Conservation (phyloP, 2,329 filamentous ascomycete species). For the Kalmusia sp. region DNA sequence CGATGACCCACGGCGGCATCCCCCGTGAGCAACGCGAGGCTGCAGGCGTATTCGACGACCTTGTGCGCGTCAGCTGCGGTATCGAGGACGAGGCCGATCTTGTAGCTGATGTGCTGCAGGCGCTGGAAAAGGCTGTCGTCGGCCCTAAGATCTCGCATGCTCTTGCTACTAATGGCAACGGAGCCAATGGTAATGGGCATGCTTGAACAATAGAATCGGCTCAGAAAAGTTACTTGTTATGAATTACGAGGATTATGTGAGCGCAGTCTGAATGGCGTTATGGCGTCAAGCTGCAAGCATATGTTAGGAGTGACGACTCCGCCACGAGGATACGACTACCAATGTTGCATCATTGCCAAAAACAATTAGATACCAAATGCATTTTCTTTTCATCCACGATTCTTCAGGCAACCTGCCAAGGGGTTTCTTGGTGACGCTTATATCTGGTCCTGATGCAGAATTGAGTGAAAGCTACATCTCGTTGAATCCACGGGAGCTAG, state of each 20-base stretch:
- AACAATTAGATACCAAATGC: constrained; percentile 6
- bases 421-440: too few relatives aligned
- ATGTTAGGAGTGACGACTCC: not conserved
- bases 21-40: constrained; percentile 88
- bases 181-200: constrained; percentile 18
- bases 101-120: constrained; percentile 79
- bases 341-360: not conserved
- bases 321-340: not conserved
- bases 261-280: not conserved
- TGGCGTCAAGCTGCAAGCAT: not conserved
- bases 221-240: not conserved
- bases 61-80: constrained; percentile 91
- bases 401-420: too few relatives aligned
- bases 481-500: too few relatives aligned
- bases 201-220: not conserved
- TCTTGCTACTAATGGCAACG: constrained; percentile 13
- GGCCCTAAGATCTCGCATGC: constrained; percentile 47
- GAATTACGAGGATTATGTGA: not conserved
- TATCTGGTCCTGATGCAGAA: not conserved
- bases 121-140: constrained; percentile 77
- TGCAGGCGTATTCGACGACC: constrained; percentile 92
- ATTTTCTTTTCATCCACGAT: not conserved
- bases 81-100: constrained; percentile 91
- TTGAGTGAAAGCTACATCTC: not conserved
- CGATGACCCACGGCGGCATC: constrained; percentile 98